Base-by-base conservation (phyloP, 2,329 filamentous ascomycete genomes). In the Aspergillus fumigatus region DNA sequence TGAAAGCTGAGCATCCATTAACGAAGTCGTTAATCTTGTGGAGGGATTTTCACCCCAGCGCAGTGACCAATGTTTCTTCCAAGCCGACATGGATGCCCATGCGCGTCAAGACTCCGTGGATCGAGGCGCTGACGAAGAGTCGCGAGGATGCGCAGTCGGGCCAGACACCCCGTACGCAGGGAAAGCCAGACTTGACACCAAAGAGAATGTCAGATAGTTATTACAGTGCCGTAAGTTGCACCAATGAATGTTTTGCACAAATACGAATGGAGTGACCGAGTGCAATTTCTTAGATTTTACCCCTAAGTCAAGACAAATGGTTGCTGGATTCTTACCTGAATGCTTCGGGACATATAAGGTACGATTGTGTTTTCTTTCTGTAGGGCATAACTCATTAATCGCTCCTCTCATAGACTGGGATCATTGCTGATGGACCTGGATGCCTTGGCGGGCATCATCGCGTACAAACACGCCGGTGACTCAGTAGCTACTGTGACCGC, bases 381-480 rank as follows among this genome's bases (percentile, higher is more conserved):
- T 17, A 21, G 6, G 19, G 6, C 5, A 8, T 48, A 11, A 50
- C 14, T 29, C 51, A 47, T 59, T 63, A 49, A 53, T 3, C 1
- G 6, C 32, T n/a, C 14, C 50, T 35, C 9, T 17, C 21, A 43
- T 6, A 86, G 79, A 53, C 79, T 92, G 7, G 89, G 89, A 0
- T 86, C 88, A 0, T 76, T 92, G 17, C 84, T 92, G 59, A 92
- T 92, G 88, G 89, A 92, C 60, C 80, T 92, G 1, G 89, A 92
- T 72, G 89, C 89, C 0, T 74, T 92, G 7, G 88, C 88, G 0
- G 89, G 89, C 9, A 84, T 92, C 49, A 83, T 92, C 55, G 88
- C 89, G 19, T 87, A 91, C 72, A 89, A 88, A 60, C 86, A 88
- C 64, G 87, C 85, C 0, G 86, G 86, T 19, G 85, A 87, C 52